Percentiles rank a stretch among this genome's conserved stretches.
phyloP scores from a whole-genome alignment of 1,284 basidiomycete genomes.

The Trichosporon asahii region DNA sequence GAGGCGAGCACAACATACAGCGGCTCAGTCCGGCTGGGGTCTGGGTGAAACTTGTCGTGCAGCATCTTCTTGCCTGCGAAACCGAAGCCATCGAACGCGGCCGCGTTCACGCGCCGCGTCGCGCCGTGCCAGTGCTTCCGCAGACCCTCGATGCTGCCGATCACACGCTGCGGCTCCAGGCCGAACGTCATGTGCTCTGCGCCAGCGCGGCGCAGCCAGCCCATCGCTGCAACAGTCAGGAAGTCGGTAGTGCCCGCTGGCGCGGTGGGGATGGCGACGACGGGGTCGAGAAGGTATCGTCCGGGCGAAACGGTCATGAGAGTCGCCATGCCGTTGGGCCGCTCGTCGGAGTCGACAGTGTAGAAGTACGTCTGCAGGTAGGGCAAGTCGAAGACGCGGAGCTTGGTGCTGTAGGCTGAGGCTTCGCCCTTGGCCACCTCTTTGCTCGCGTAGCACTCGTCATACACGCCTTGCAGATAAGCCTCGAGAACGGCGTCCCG shows the following conservation, averaged over 20 bases:
- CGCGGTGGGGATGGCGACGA: slow-evolving; percentile 14
- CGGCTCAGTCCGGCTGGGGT: neutral
- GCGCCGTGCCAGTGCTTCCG: neutral
- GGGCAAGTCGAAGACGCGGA: slow-evolving; percentile 19
- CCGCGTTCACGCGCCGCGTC: slow-evolving; percentile 19
- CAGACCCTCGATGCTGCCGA: slow-evolving; percentile 10
- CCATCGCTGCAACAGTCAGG: slow-evolving; percentile 18
- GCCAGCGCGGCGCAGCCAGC: slow-evolving; percentile 16
- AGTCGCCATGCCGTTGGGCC: slow-evolving; percentile 14
- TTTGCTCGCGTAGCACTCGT: slow-evolving; percentile 15
- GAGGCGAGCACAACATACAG: slow-evolving; percentile 15
- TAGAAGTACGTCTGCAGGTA: slow-evolving; percentile 20
- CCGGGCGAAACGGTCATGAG: slow-evolving; percentile 15
- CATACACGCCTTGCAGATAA: slow-evolving; percentile 20
- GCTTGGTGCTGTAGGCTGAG: slow-evolving; percentile 22
- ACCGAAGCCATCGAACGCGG: slow-evolving; percentile 17
- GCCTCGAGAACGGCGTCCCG: slow-evolving; percentile 15
- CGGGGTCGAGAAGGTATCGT: slow-evolving; percentile 20
- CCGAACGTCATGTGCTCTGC: slow-evolving; percentile 20
- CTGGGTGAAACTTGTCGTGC: slow-evolving; percentile 24
- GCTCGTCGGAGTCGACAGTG: slow-evolving; percentile 3
- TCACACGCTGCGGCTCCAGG: slow-evolving; percentile 15
- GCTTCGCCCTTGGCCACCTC: slow-evolving; percentile 16
- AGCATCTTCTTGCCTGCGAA: slow-evolving; percentile 24
- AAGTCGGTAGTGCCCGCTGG: slow-evolving; percentile 19